Conservation (phyloP, 2,329 filamentous ascomycete genomes). For the Pseudogymnoascus sp. region DNA sequence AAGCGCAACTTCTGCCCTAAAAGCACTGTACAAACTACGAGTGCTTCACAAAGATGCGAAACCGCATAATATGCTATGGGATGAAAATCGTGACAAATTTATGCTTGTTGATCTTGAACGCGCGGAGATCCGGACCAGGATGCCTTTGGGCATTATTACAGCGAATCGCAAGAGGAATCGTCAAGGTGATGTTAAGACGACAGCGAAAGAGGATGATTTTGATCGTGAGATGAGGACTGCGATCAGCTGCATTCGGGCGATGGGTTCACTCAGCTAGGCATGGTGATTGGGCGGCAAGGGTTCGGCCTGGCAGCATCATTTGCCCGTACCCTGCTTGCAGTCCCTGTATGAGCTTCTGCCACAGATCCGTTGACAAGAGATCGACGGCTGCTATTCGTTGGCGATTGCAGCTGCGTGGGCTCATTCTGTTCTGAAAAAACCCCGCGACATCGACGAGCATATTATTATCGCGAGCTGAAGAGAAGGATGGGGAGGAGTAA, state of each 20-base stretch:
- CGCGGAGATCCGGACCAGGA: slow-evolving; percentile 19
- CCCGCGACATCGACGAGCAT: background rate
- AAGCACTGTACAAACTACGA: background rate
- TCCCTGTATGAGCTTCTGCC: background rate
- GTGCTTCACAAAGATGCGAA: slow-evolving; percentile 26
- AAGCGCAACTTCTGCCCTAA: slow-evolving; percentile 10
- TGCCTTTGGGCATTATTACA: slow-evolving; percentile 21
- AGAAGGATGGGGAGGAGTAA: background rate
- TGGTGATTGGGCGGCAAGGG: background rate
- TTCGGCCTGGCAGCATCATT: background rate
- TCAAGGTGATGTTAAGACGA: slow-evolving; percentile 12
- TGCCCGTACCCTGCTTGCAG: background rate
- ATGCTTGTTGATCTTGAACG: slow-evolving; percentile 31
- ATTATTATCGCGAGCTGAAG: background rate
- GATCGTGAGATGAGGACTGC: slow-evolving; percentile 9
- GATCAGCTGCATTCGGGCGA: background rate
- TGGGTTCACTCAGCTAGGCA: background rate
- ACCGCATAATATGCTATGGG: slow-evolving; percentile 28
- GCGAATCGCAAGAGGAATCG: slow-evolving; percentile 23
- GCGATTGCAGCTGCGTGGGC: background rate
- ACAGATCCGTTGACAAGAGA: background rate
- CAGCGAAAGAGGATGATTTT: slow-evolving; percentile 18
- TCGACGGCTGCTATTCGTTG: background rate
- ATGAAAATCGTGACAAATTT: slow-evolving; percentile 17
- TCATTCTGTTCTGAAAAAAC: background rate